Base-by-base conservation (phyloP, 2,329 filamentous ascomycete genomes). In the Ilyonectria sp. region DNA sequence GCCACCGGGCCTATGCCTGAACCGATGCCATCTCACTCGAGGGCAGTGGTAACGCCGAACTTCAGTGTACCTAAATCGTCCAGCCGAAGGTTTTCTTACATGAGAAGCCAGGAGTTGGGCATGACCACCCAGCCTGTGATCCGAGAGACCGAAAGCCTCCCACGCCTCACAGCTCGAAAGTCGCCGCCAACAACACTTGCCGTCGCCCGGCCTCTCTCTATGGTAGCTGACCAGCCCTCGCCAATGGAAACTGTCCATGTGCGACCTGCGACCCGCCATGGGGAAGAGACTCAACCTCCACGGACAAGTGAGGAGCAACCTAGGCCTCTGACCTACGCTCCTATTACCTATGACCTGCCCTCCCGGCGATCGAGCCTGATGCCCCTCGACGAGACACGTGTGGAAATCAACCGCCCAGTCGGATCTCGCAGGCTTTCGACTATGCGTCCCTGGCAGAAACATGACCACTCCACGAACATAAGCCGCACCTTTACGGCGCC, bases 141-240 rank as follows among this genome's bases (percentile, higher is more conserved):
- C 23, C 64, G 63, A 52, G 54, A 65, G 33, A 65, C 58, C 21
- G 73, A 71, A 52, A 68, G 57, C 56, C 61, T 47, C 47, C 46
- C 68, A n/a, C 72, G 60, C 8, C 65, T 69, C 17, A 43, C 69
- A 33, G 60, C 68, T 31, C 75, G 75, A n/a, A 75, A 73, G 60
- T 53, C 67, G 47, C 71, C 85, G 2, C 85, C 87, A 2, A 84
- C 85, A 1, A 80, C 84, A 0, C 76, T 89, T 44, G 78, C 82
- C 29, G 82, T 85, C 65, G 83, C 86, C 2, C 82, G 86, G 6
- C 86, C 87, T 2, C 77, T 89, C 10, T 90, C 87, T 1, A 83
- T 87, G 53, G 86, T 89, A 2, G 78, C 84, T 58, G 87, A 90
- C 65, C 83, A 87, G 52, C 86, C 86, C 0, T 87, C 87, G 0